phyloP scores from a whole-genome alignment of 2,329 filamentous ascomycete species.

The Fusarium sp. region DNA sequence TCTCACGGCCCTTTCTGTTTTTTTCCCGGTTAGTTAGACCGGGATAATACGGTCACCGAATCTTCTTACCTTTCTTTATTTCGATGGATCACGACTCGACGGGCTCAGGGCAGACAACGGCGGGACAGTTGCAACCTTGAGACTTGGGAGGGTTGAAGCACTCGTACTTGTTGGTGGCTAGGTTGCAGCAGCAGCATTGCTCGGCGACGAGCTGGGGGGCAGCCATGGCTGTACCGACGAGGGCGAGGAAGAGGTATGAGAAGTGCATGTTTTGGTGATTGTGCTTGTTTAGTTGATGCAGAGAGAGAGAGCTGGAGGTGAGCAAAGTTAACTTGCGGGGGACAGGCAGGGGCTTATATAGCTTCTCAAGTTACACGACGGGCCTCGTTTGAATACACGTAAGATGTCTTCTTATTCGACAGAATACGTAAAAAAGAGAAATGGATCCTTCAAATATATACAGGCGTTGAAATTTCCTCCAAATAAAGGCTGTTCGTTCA shows the following conservation, averaged over 20 bases:
- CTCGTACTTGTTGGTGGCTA: conserved; percentile 1
- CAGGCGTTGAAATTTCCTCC: background rate
- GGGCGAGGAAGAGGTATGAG: background rate
- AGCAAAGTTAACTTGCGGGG: background rate
- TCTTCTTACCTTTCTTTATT: background rate
- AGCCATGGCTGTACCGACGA: background rate
- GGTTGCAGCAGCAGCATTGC: conserved; percentile 25
- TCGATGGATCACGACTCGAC: background rate
- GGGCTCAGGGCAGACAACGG: background rate
- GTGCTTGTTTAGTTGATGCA: background rate
- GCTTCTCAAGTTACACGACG: background rate
- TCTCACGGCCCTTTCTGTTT: background rate
- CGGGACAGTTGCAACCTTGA: conserved; percentile 4
- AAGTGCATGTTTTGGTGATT: background rate
- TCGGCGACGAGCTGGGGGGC: background rate
- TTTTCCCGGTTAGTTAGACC: background rate
- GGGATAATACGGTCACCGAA: background rate
- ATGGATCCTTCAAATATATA: background rate
- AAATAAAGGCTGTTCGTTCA: background rate
- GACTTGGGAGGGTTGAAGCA: background rate
- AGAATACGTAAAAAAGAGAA: background rate
- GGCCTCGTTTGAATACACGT: background rate
- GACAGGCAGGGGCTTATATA: background rate
- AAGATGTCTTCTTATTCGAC: background rate
- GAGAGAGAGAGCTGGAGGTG: background rate